These are phyloP conservation scores for Ophiostoma triangulosporum DNA, from an alignment of 2,329 filamentous ascomycete genomes.

Conservation along the genomic window DNA sequence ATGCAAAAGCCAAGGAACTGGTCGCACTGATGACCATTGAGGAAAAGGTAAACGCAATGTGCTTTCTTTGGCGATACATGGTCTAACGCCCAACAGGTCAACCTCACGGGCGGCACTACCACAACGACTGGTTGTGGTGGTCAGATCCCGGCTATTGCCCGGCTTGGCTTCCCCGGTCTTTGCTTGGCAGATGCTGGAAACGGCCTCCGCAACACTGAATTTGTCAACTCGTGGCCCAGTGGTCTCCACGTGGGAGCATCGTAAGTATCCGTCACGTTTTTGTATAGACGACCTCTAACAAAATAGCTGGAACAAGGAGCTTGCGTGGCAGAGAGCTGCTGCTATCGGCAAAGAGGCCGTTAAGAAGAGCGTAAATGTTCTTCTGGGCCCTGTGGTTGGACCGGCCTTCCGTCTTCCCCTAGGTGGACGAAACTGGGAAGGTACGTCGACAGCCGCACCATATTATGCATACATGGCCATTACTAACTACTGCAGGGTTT, in stretches of 20 bases:
- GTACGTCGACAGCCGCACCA: no score
- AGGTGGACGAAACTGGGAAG: conserved; percentile 49
- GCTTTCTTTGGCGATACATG: not conserved
- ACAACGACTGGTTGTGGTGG: conserved; percentile 35
- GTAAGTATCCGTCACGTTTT: no score
- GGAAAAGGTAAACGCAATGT: conserved; percentile 28
- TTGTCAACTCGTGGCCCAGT: conserved; percentile 29
- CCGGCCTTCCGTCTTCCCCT: conserved; percentile 47
- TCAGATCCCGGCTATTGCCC: conserved; percentile 25
- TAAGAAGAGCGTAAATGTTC: conserved; percentile 59
- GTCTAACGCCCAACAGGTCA: conserved; percentile 43
- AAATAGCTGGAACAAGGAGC: conserved; percentile 52
- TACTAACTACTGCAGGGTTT: conserved; percentile 12
- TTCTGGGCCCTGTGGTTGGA: conserved; percentile 63
- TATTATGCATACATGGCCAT: no score
- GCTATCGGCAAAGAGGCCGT: conserved; percentile 67
- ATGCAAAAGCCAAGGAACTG: conserved; percentile 51
- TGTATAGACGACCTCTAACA: no score
- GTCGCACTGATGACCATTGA: conserved; percentile 57
- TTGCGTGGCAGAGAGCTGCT: conserved; percentile 53
- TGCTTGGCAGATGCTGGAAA: conserved; percentile 33
- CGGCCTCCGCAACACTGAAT: conserved; percentile 29
- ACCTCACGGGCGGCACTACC: conserved; percentile 57
- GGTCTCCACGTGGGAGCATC: conserved; percentile 28
- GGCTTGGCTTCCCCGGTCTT: conserved; percentile 29